These are phyloP conservation scores for Phlyctochytrium bullatum DNA, from an alignment of 192 early-diverging fungal species.

Conservation along the genomic window DNA sequence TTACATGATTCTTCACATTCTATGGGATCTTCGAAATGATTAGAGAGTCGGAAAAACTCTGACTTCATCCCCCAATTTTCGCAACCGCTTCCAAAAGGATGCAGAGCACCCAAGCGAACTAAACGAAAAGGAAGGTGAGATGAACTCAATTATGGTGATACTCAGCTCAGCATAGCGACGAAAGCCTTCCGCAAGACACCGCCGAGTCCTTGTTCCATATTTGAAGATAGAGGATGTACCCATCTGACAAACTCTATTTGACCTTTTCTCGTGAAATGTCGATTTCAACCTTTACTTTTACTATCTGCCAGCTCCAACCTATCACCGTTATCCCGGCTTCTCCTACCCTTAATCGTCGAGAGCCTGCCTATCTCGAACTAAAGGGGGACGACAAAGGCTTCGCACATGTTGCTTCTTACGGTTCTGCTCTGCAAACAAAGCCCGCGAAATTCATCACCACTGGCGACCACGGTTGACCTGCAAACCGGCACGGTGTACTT, in stretches of 20 bases:
- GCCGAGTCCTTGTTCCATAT: no score
- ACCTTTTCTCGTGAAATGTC: slow-evolving; percentile 2
- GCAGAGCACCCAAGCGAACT: slow-evolving; percentile 46
- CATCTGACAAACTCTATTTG: neutral
- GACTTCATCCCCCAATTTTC: neutral
- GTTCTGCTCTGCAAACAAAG: neutral
- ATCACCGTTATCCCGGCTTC: slow-evolving; percentile 33
- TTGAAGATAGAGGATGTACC: no score
- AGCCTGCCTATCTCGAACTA: slow-evolving; percentile 47
- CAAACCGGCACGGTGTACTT: slow-evolving; percentile 45
- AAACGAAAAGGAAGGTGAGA: slow-evolving; percentile 46
- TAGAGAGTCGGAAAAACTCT: neutral
- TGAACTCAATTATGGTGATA: slow-evolving; percentile 27
- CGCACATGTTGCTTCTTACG: slow-evolving; percentile 46
- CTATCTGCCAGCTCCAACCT: slow-evolving; percentile 30
- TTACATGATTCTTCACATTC: slow-evolving; percentile 41
- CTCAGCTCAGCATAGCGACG: slow-evolving; percentile 14
- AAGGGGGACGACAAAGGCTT: slow-evolving; percentile 45
- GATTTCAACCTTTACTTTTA: no score
- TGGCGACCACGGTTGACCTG: slow-evolving; percentile 39
- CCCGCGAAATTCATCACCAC: slow-evolving; percentile 45
- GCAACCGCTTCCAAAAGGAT: slow-evolving; percentile 6
- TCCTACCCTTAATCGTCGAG: slow-evolving; percentile 16
- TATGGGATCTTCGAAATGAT: slow-evolving; percentile 17
- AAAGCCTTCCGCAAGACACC: neutral